Percentiles rank a stretch among this genome's conserved stretches.
These are phyloP conservation scores for Neonothopanus nambi DNA, from an alignment of 1,284 basidiomycete genomes.

Conservation along the genomic window DNA sequence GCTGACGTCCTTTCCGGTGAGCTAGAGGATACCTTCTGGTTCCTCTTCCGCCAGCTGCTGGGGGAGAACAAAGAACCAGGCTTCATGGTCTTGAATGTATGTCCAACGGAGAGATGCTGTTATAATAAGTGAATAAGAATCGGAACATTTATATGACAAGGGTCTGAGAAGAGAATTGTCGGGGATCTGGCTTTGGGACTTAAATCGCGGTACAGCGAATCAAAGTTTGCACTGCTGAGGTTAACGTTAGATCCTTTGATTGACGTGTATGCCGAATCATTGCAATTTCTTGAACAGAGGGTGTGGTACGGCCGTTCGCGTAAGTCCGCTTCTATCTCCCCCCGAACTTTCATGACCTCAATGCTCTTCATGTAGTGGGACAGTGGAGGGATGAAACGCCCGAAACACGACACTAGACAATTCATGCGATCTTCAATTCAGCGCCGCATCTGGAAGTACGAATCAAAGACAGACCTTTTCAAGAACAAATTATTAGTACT, in stretches of 20 bases:
- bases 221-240: too few species aligned
- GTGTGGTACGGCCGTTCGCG: background rate
- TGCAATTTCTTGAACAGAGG: background rate
- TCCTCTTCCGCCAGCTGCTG: slow-evolving; percentile 15
- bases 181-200: too few species aligned
- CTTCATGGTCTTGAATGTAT: slow-evolving; percentile 11
- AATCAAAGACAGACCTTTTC: too few species aligned
- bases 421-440: too few species aligned
- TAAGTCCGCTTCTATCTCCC: slow-evolving; percentile 12
- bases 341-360: too few species aligned
- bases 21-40: background rate
- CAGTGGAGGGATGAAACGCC: background rate
- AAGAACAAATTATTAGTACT: too few species aligned
- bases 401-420: background rate
- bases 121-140: background rate
- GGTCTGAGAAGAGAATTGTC: background rate
- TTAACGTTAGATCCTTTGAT: slow-evolving; percentile 10
- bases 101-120: background rate
- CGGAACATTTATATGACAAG: background rate
- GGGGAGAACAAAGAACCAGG: slow-evolving; percentile 11
- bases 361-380: background rate
- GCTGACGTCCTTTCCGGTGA: too few species aligned
- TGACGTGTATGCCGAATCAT: slow-evolving; percentile 5
- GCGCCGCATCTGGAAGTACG: too few species aligned
- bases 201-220: too few species aligned